phyloP scores from a whole-genome alignment of 345 rosid species.

The Melaleuca alternifolia region DNA sequence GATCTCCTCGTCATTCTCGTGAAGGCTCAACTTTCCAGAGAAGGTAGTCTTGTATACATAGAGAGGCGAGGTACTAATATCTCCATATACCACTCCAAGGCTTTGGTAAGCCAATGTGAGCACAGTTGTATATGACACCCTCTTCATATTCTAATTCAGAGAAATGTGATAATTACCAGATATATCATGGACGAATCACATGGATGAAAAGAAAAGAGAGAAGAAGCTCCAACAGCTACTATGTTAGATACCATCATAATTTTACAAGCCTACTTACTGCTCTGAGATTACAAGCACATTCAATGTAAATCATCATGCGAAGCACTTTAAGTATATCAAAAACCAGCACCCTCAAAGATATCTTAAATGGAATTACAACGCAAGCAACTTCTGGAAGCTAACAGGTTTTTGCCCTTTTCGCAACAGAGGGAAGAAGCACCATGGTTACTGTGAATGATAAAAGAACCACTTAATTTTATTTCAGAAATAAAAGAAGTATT shows the following conservation, averaged over 20 bases:
- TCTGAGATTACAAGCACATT: background rate
- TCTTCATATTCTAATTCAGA: slow-evolving; percentile 47
- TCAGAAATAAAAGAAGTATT: too few relatives aligned
- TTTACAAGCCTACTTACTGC: background rate
- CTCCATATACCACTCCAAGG: slow-evolving; percentile 88
- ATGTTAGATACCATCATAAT: background rate
- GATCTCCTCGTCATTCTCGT: slow-evolving; percentile 66
- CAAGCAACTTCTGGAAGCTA: background rate
- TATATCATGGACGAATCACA: background rate
- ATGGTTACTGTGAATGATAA: too few relatives aligned
- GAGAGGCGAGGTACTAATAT: slow-evolving; percentile 72
- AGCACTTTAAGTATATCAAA: background rate
- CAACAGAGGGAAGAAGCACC: background rate
- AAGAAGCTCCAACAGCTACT: background rate
- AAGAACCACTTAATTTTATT: too few relatives aligned
- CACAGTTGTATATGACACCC: slow-evolving; percentile 34
- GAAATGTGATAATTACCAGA: slow-evolving; percentile 1
- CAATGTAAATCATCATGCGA: background rate
- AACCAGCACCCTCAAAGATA: background rate
- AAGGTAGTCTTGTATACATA: slow-evolving; percentile 77
- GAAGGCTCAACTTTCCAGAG: slow-evolving; percentile 67
- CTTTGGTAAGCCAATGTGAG: slow-evolving; percentile 80
- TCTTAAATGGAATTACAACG: background rate
- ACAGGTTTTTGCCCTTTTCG: background rate
- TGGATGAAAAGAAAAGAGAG: background rate